Evolutionary conservation across 192 early-diverging fungal species (phyloP), one percentile per base, ranked within the genome.

Genomic region (Coemansia sp.): DNA sequence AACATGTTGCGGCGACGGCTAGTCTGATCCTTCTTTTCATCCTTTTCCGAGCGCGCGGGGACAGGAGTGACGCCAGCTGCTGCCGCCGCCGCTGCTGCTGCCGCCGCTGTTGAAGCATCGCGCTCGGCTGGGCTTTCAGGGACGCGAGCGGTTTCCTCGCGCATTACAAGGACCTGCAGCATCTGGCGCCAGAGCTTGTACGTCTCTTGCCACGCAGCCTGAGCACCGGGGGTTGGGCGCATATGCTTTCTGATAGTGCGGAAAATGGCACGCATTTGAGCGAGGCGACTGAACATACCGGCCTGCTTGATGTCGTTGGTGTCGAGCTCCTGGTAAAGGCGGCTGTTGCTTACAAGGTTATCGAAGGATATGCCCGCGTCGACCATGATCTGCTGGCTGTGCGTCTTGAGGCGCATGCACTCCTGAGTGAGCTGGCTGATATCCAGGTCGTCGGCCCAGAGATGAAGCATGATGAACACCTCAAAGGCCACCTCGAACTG

Each of bases 281-380:
- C 78, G 20, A 81, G 57, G 7, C 74, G 69, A 35, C 78, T 76
- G 32, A 72, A 81, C 51, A 76, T 55, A 7, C 74, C 74, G 1
- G 74, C 78, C 48, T 76, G 73, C 68, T 95, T 93, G 2, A 95
- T 91, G 54, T 93, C 93, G 25, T 91, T 75, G 23, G 89, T 83
- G 24, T 95, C 76, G 8, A 98, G 83, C 81, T 93, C 88, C 8
- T 89, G 93, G 64, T 93, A 90, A 34, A 94, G 82, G 1, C 94
- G 91, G 91, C 93, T 93, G 64, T 92, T 90, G 47, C 91, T 82
- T 39, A 87, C 71, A 51, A 87, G 83, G n/a, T 87, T 72, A 47
- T 88, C 86, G 13, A 85, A 68, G 9, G 70, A 64, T 51, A 83
- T 85, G 16, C 83, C 87, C 20, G 90, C 90, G 20, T 89, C 87